Evolutionary conservation across 352 stramenopile genomes (phyloP).

Genomic region (Phytophthora cactorum): DNA sequence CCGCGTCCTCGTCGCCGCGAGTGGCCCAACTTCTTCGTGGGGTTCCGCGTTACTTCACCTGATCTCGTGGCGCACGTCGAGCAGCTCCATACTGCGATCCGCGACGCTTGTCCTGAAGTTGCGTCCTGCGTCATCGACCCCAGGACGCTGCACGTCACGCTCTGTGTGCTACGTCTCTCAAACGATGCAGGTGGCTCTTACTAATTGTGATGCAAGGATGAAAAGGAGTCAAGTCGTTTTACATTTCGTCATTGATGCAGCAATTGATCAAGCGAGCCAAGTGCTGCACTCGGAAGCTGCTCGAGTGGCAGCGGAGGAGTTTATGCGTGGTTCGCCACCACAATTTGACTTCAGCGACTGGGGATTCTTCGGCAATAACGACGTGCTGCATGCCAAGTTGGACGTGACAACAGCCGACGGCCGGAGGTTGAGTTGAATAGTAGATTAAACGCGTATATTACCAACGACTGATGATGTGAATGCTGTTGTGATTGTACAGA

Average conservation of each 20-base stretch:
- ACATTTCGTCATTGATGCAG: conserved; percentile 14
- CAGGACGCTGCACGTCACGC: conserved; percentile 52
- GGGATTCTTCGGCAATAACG: conserved; percentile 49
- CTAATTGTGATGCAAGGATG: not conserved
- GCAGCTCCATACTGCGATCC: conserved; percentile 38
- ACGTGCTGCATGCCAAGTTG: conserved; percentile 43
- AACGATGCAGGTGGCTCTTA: conserved; percentile 32
- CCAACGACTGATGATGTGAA: not conserved
- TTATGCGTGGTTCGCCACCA: conserved; percentile 14
- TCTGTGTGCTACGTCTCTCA: conserved; percentile 44
- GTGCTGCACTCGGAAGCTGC: conserved; percentile 27
- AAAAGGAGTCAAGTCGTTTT: not conserved
- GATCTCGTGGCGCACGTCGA: conserved; percentile 29
- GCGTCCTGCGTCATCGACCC: conserved; percentile 44
- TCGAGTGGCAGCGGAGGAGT: conserved; percentile 12
- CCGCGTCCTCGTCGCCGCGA: conserved; percentile 4
- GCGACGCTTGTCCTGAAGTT: conserved; percentile 29
- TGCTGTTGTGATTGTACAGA: conserved; percentile 12
- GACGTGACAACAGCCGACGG: conserved; percentile 23
- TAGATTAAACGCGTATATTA: not conserved
- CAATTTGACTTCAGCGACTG: conserved; percentile 36
- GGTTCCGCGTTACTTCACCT: conserved; percentile 37
- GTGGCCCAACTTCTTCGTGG: conserved; percentile 59
- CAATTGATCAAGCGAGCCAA: conserved; percentile 28
- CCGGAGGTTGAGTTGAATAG: conserved; percentile 15